Evolutionary conservation across 495 filamentous ascomycete species (phyloP).

Genomic region (Neurospora intermedia): DNA sequence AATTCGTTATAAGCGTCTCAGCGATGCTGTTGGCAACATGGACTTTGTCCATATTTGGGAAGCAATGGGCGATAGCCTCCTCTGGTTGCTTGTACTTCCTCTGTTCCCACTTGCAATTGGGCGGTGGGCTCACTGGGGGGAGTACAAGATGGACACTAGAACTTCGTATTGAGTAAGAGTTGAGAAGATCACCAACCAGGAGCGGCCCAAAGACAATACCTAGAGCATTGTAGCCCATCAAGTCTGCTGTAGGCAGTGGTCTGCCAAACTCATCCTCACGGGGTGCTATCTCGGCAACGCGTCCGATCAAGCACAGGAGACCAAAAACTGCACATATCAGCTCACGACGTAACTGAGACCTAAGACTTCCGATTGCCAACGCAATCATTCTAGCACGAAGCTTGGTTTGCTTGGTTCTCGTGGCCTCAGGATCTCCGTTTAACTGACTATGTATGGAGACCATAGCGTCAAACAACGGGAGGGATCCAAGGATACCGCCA

Average conservation of each 20-base stretch:
- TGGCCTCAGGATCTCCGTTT: slow-evolving; percentile 36
- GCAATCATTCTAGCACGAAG: slow-evolving; percentile 52
- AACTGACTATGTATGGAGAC: slow-evolving; percentile 50
- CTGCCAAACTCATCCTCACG: slow-evolving; percentile 37
- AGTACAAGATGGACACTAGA: slow-evolving; percentile 28
- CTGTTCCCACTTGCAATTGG: slow-evolving; percentile 29
- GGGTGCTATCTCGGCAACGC: slow-evolving; percentile 36
- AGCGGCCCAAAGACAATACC: slow-evolving; percentile 57
- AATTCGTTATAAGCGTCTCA: slow-evolving; percentile 49
- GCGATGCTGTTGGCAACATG: slow-evolving; percentile 42
- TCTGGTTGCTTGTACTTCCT: slow-evolving; percentile 9
- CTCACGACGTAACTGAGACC: slow-evolving; percentile 47
- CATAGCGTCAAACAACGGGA: slow-evolving; percentile 53
- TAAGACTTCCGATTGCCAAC: slow-evolving; percentile 46
- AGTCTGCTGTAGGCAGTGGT: slow-evolving; percentile 34
- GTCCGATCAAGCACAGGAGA: slow-evolving; percentile 44
- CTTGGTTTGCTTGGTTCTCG: slow-evolving; percentile 38
- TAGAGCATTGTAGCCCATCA: slow-evolving; percentile 53
- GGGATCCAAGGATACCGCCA: slow-evolving; percentile 62
- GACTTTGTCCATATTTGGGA: slow-evolving; percentile 30
- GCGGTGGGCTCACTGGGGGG: slow-evolving; percentile 19
- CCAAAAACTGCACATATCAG: slow-evolving; percentile 59
- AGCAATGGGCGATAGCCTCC: slow-evolving; percentile 1
- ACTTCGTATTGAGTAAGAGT: slow-evolving; percentile 30
- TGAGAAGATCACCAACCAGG: slow-evolving; percentile 45